Evolutionary conservation across 2,329 filamentous ascomycete genomes (phyloP).

Genomic region (Alternaria sp.): DNA sequence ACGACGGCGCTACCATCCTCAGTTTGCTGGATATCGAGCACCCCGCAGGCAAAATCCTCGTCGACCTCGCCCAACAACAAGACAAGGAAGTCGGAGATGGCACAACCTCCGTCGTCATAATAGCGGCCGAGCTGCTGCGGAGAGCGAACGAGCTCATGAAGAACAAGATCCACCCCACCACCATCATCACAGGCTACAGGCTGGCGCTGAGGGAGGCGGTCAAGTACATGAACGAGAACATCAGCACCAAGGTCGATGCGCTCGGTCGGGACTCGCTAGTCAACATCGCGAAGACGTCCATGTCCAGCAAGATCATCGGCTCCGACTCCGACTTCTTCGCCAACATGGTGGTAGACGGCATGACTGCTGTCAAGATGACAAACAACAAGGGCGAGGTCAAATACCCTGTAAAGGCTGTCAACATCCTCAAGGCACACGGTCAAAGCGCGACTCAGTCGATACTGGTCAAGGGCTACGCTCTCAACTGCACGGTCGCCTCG

Average conservation of each 20-base stretch:
- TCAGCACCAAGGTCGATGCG: slow-evolving; percentile 92
- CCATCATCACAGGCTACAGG: slow-evolving; percentile 98
- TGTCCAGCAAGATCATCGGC: slow-evolving; percentile 99
- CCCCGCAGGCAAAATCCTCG: slow-evolving; percentile 96
- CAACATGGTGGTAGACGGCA: slow-evolving; percentile 95
- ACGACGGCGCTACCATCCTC: slow-evolving; percentile 97
- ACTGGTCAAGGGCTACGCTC: slow-evolving; percentile 91
- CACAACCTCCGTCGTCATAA: slow-evolving; percentile 96
- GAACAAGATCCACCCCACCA: slow-evolving; percentile 99
- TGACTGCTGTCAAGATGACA: slow-evolving; percentile 90
- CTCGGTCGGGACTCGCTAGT: slow-evolving; percentile 88
- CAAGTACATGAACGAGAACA: slow-evolving; percentile 98
- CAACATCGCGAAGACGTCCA: slow-evolving; percentile 97
- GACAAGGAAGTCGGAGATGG: slow-evolving; percentile 99
- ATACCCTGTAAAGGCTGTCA: slow-evolving; percentile 98
- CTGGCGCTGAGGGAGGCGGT: slow-evolving; percentile 94
- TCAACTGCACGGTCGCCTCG: slow-evolving; percentile 98
- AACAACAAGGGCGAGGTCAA: slow-evolving; percentile 91
- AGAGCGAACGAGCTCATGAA: slow-evolving; percentile 98
- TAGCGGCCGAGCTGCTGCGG: slow-evolving; percentile 91
- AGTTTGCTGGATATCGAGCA: slow-evolving; percentile 96
- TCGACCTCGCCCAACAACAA: slow-evolving; percentile 96
- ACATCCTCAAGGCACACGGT: slow-evolving; percentile 97
- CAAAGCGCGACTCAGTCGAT: slow-evolving; percentile 89
- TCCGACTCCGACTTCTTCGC: slow-evolving; percentile 95